A percentile compares a stretch with the other conserved stretches of the same genome.
phyloP scores from a whole-genome alignment of 495 filamentous ascomycete genomes.

The Penicillium bovifimosum region DNA sequence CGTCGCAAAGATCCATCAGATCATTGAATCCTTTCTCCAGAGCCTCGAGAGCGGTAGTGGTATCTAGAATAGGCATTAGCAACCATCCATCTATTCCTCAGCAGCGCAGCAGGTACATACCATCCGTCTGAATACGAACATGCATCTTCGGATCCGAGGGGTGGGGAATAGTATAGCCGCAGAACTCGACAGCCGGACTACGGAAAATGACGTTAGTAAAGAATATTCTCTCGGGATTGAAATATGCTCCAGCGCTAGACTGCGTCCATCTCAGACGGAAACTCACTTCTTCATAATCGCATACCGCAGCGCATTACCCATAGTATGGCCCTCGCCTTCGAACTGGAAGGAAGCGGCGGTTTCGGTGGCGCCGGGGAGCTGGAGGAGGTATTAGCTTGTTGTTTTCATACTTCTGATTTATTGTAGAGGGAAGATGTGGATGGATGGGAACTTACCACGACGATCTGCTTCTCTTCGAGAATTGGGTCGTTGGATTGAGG shows the following conservation, averaged over 20 bases:
- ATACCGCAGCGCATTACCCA: slow-evolving; percentile 89
- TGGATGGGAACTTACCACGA: slow-evolving; percentile 46
- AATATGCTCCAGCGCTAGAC: not conserved
- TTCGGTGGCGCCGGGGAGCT: slow-evolving; percentile 64
- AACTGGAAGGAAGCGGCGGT: slow-evolving; percentile 84
- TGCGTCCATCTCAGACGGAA: not conserved
- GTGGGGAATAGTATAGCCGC: slow-evolving; percentile 96
- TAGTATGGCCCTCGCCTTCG: slow-evolving; percentile 83
- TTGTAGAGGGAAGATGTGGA: not conserved
- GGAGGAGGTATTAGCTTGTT: not conserved
- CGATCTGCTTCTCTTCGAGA: slow-evolving; percentile 48
- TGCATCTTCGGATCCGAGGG: slow-evolving; percentile 96
- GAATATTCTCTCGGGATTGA: not conserved
- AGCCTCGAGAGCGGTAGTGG: slow-evolving; percentile 73
- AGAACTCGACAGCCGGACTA: slow-evolving; percentile 93
- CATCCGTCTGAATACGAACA: slow-evolving; percentile 90
- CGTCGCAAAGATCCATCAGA: slow-evolving; percentile 84
- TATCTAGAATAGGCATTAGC: slow-evolving; percentile 47
- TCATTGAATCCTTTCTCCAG: slow-evolving; percentile 86
- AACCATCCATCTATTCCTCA: not conserved
- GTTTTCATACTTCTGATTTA: not conserved
- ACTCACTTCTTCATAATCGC: slow-evolving; percentile 98
- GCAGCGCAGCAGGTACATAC: slow-evolving; percentile 52
- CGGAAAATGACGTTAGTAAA: not conserved
- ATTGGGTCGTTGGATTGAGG: slow-evolving; percentile 35